These are phyloP conservation scores for Tillandsia fasciculata DNA, from an alignment of 176 grass and related monocot species.

Conservation along the genomic window DNA sequence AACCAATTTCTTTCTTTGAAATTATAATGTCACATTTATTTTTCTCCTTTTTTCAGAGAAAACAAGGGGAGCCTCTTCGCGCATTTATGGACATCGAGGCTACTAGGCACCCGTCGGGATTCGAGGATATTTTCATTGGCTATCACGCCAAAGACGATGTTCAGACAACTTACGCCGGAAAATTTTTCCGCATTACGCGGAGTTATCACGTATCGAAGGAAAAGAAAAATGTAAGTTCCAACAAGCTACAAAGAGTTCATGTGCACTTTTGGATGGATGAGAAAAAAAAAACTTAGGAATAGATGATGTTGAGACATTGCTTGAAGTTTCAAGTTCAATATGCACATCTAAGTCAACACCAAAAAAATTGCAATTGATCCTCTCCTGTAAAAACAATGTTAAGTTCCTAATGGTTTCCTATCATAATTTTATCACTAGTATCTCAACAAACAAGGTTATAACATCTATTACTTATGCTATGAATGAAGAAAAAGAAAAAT, in stretches of 20 bases:
- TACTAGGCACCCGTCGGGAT: conserved; percentile 23
- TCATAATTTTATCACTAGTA: too few relatives aligned
- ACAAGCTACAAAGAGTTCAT: neutral
- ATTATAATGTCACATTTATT: neutral
- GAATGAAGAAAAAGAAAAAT: too few relatives aligned
- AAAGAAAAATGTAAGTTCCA: conserved; percentile 36
- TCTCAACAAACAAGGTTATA: too few relatives aligned
- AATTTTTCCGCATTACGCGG: conserved; percentile 36
- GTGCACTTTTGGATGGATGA: neutral
- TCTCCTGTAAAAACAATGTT: too few relatives aligned
- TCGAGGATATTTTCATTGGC: conserved; percentile 47
- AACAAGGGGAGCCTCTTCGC: conserved; percentile 36
- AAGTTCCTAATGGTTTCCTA: too few relatives aligned
- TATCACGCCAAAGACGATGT: conserved; percentile 45
- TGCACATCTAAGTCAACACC: too few relatives aligned
- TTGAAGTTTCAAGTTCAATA: too few relatives aligned
- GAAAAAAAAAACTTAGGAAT: neutral
- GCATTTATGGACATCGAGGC: conserved; percentile 43
- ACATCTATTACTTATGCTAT: too few relatives aligned
- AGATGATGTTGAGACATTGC: too few relatives aligned
- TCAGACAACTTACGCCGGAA: conserved; percentile 46
- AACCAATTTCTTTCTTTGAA: neutral
- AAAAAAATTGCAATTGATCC: too few relatives aligned
- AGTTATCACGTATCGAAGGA: conserved; percentile 31
- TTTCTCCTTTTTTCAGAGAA: conserved; percentile 25